Conservation (phyloP, 139 green algal genomes). For the Pleodorina starrii region DNA sequence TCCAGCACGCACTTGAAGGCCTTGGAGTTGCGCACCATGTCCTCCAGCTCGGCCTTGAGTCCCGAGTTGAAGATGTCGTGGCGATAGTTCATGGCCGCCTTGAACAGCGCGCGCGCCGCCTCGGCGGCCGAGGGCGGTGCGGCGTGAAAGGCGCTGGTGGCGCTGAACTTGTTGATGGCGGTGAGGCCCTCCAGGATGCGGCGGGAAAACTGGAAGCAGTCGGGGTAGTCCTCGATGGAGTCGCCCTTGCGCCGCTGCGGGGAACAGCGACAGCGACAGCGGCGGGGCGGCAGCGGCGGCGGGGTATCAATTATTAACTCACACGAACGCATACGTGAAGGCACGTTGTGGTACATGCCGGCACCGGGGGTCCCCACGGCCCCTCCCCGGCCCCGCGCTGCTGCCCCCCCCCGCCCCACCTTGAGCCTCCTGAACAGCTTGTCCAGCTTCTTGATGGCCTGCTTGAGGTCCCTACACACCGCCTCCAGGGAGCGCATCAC, state of each 20-base stretch:
- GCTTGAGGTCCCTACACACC: conserved; percentile 60
- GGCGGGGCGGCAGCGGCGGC: no score
- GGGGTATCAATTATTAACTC: no score
- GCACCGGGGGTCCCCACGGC: no score
- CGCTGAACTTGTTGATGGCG: conserved; percentile 59
- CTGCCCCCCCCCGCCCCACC: conserved; percentile 12
- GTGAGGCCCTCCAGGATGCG: conserved; percentile 64
- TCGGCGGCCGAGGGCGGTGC: conserved; percentile 24
- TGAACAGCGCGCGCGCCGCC: conserved; percentile 56
- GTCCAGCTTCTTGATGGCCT: conserved; percentile 74
- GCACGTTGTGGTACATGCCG: not conserved
- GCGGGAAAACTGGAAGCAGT: conserved; percentile 52
- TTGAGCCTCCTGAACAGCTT: conserved; percentile 61
- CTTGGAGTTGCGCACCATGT: conserved; percentile 53
- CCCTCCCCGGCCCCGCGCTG: not conserved
- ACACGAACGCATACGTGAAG: no score
- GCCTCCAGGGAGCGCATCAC: conserved; percentile 61
- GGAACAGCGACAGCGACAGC: no score
- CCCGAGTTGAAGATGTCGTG: conserved; percentile 39
- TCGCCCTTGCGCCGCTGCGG: conserved; percentile 66
- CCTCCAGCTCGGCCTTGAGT: conserved; percentile 54
- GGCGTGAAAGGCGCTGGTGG: conserved; percentile 54
- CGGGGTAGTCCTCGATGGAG: conserved; percentile 64
- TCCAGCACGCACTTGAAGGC: conserved; percentile 61
- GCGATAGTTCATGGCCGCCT: conserved; percentile 70